Conservation (phyloP, 305 asterid species). For the Solanum hybrid region DNA sequence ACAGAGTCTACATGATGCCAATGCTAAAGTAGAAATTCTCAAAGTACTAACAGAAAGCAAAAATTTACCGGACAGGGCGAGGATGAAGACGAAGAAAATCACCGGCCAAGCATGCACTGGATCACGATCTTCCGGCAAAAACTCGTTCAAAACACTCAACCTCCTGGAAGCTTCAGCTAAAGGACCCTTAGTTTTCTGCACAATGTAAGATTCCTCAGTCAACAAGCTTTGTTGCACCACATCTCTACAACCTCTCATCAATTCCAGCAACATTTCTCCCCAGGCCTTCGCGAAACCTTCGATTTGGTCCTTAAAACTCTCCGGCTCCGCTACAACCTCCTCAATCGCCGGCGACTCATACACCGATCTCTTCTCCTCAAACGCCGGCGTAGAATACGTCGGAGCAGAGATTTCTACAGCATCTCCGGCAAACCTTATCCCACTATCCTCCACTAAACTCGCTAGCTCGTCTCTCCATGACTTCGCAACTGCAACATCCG, state of each 20-base stretch:
- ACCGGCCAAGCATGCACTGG: constrained; percentile 70
- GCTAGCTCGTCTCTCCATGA: constrained; percentile 78
- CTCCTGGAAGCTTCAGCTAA: constrained; percentile 42
- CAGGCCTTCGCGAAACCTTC: constrained; percentile 74
- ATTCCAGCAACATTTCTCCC: constrained; percentile 65
- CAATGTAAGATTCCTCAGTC: constrained; percentile 74
- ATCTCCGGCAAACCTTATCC: constrained; percentile 35
- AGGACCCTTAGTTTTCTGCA: constrained; percentile 42
- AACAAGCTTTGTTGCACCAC: constrained; percentile 65
- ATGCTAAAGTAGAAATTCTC: neutral
- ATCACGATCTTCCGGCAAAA: constrained; percentile 86
- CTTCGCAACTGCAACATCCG: constrained; percentile 34
- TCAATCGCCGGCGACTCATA: constrained; percentile 13
- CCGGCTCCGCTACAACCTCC: constrained; percentile 23
- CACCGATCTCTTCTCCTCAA: constrained; percentile 17
- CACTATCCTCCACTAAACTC: constrained; percentile 63
- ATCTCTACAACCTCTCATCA: constrained; percentile 65
- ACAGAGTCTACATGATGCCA: neutral
- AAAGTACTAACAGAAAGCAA: neutral
- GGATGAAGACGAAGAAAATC: constrained; percentile 47
- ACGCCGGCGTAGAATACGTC: constrained; percentile 18
- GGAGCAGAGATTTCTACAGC: constrained; percentile 16
- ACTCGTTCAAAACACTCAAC: constrained; percentile 53
- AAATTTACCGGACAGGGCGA: constrained; percentile 59
- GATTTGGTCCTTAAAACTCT: constrained; percentile 72